phyloP scores from a whole-genome alignment of 257 asterid genomes.

The Jaltomata sinuosa region DNA sequence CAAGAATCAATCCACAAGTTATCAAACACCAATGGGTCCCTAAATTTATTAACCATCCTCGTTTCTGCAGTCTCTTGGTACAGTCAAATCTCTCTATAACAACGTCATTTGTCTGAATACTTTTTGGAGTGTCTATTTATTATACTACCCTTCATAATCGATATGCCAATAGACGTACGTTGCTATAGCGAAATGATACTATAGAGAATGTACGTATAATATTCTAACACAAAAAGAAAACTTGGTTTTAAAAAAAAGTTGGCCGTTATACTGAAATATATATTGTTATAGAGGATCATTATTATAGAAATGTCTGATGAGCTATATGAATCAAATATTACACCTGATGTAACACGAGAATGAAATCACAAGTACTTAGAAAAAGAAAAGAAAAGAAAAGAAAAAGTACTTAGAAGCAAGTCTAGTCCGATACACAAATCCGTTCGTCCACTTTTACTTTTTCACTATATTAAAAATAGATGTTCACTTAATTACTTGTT shows the following conservation, averaged over 20 bases:
- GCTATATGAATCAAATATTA: not conserved
- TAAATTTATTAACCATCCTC: not conserved
- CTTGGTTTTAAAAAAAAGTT: not conserved
- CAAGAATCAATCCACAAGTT: not conserved
- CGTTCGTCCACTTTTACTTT: too few relatives aligned
- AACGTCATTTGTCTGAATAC: not conserved
- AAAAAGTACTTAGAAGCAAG: not conserved
- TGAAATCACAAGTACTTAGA: not conserved
- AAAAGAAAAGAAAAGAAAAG: not conserved
- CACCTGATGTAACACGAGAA: not conserved
- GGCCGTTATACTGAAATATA: not conserved
- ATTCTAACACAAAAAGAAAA: not conserved
- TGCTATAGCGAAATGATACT: not conserved
- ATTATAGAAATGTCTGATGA: not conserved
- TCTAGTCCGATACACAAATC: not conserved
- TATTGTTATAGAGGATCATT: not conserved
- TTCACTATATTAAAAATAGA: too few relatives aligned
- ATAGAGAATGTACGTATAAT: not conserved
- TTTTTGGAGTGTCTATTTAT: not conserved
- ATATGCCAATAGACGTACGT: not conserved
- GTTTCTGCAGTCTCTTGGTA: not conserved
- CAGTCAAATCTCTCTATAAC: not conserved
- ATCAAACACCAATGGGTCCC: not conserved
- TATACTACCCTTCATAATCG: not conserved
- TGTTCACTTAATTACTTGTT: too few relatives aligned